A percentile compares a stretch with the other conserved stretches of the same genome.
Conservation (phyloP, 345 rosid species). For the Aurinia saxatilis region DNA sequence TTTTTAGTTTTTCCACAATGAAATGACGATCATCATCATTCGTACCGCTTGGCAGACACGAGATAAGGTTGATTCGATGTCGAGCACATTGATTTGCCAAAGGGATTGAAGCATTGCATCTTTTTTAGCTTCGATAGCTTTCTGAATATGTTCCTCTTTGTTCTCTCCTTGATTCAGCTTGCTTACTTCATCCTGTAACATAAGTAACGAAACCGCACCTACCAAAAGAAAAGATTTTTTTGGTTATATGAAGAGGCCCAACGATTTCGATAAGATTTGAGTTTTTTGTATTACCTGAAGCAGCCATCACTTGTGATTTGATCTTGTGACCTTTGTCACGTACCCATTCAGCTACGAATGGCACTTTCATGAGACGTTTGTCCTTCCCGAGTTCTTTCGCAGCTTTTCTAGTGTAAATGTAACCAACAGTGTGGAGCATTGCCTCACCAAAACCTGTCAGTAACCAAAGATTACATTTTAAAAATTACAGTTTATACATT, state of each 20-base stretch:
- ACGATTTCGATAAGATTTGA: background rate
- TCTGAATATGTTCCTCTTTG: slow-evolving; percentile 61
- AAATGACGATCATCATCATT: background rate
- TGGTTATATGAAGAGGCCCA: background rate
- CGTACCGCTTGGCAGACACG: slow-evolving; percentile 76
- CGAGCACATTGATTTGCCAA: slow-evolving; percentile 92
- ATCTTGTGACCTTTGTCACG: slow-evolving; percentile 90
- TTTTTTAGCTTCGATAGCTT: slow-evolving; percentile 66
- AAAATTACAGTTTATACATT: background rate
- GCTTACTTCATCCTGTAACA: slow-evolving; percentile 75
- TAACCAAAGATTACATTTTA: background rate
- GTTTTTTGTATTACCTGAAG: slow-evolving; percentile 62
- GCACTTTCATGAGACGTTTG: slow-evolving; percentile 78
- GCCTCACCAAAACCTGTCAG: slow-evolving; percentile 91
- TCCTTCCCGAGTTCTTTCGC: slow-evolving; percentile 87
- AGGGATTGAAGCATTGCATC: slow-evolving; percentile 87
- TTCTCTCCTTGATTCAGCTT: slow-evolving; percentile 51
- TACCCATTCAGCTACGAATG: slow-evolving; percentile 97
- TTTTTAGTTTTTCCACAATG: background rate
- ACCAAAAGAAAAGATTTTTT: background rate
- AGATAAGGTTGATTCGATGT: slow-evolving; percentile 82
- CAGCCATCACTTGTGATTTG: slow-evolving; percentile 96
- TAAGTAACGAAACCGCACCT: slow-evolving; percentile 87
- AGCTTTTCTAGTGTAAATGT: slow-evolving; percentile 88
- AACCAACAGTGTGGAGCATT: slow-evolving; percentile 91